Percentiles rank a stretch among this genome's conserved stretches.
These are phyloP conservation scores for Colletotrichum aenigma DNA, from an alignment of 2,329 filamentous ascomycete species.

Conservation along the genomic window DNA sequence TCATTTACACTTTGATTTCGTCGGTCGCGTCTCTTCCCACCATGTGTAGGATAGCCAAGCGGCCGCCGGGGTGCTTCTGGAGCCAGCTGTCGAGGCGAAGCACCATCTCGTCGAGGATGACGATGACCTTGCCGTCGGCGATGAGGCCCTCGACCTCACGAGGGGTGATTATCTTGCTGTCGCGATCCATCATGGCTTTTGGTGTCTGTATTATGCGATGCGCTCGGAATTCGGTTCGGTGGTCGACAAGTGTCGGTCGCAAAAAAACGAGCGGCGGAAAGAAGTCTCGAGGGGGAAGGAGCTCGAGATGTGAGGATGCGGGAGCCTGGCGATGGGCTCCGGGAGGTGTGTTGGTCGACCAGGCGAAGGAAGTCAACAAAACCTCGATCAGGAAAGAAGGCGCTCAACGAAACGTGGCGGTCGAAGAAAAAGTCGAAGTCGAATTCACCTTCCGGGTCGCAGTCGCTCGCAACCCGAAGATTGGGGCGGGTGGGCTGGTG, in stretches of 20 bases:
- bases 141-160: constrained; percentile 55
- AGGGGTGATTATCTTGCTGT: constrained; percentile 44
- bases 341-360: background rate
- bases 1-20: constrained; percentile 60
- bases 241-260: background rate
- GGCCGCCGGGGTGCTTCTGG: constrained; percentile 62
- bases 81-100: constrained; percentile 64
- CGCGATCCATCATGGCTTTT: constrained; percentile 36
- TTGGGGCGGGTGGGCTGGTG: background rate
- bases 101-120: constrained; percentile 60
- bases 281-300: background rate
- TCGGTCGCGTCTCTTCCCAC: constrained; percentile 63
- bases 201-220: background rate
- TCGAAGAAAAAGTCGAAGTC: background rate
- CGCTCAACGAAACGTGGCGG: background rate
- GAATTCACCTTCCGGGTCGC: background rate
- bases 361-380: background rate
- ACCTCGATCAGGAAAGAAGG: background rate
- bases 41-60: constrained; percentile 65
- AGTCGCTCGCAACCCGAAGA: background rate
- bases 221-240: background rate
- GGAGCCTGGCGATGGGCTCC: background rate
- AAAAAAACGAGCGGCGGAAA: background rate
- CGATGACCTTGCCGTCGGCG: constrained; percentile 57
- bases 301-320: background rate